Evolutionary conservation across 2,329 filamentous ascomycete genomes (phyloP), one percentile per base, ranked within the genome.

Genomic region (Fusarium keratoplasticum): DNA sequence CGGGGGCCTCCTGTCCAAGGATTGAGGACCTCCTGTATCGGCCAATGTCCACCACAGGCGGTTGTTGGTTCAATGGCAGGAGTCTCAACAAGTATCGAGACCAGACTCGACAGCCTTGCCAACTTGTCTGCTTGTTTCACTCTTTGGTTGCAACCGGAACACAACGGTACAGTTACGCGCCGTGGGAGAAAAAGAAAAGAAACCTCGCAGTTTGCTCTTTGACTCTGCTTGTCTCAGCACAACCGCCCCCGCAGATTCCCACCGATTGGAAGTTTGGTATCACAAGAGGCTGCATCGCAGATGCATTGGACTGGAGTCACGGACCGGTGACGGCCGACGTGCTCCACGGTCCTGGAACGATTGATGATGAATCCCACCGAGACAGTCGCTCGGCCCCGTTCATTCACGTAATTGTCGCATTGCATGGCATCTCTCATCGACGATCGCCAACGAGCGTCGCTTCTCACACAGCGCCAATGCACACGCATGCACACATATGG

Each of bases 331-430:
- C 36, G 50, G 44, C 52, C 54, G 60, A 64, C 31, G 60, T 60
- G 40, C 42, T 40, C 57, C 33, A 65, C 47, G 50, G 50, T 29
- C n/a, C 61, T 61, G 61, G 35, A 42, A 44, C 50, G 29, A 59
- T 38, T 42, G 63, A 61, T 52, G 29, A 59, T 38, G 52, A 66
- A 61, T 57, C 18, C 36, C 59, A 40, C 61, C 38, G 52, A 72
- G 69, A 69, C 60, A 65, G 44, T 44, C 61, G 40, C 44, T 55
- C 25, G 27, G 60, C 29, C 52, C 52, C 64, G 52, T 63, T 68
- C 40, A 57, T 55, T 61, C 61, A 70, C 64, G 67, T 40, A 68
- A 68, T 55, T 66, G 36, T 64, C 38, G 67, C 61, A 64, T 58
- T 64, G 61, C 70, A 61, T 67, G 22, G 36, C 52, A 67, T 58